Conservation (phyloP, 2,329 filamentous ascomycete species). For the Rhinocladiella mackenziei region DNA sequence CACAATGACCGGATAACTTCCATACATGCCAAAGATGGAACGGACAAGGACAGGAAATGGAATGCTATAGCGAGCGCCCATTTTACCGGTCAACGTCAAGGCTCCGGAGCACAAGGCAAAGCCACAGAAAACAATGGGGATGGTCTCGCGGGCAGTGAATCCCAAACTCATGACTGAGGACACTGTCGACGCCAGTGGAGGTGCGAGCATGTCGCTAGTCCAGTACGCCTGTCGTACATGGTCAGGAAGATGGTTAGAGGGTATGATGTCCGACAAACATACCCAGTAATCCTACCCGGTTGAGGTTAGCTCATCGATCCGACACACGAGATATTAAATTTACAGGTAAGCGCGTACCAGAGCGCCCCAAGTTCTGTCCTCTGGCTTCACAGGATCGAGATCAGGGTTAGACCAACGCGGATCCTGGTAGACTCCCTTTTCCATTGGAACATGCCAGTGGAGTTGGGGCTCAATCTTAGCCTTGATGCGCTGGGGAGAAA, state of each 20-base stretch:
- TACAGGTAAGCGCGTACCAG: slow-evolving; percentile 25
- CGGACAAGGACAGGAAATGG: slow-evolving; percentile 34
- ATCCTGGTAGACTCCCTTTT: slow-evolving; percentile 40
- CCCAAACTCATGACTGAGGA: slow-evolving; percentile 43
- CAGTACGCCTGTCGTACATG: slow-evolving; percentile 47
- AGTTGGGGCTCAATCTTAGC: slow-evolving; percentile 39
- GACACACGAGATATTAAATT: too few species aligned
- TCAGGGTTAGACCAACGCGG: slow-evolving; percentile 48
- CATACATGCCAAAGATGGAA: slow-evolving; percentile 38
- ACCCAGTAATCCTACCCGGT: slow-evolving; percentile 18
- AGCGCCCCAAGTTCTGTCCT: slow-evolving; percentile 45
- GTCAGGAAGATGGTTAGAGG: neutral
- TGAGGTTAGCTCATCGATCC: too few species aligned
- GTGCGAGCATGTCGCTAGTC: slow-evolving; percentile 47
- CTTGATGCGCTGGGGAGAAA: slow-evolving; percentile 35
- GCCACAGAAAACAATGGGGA: slow-evolving; percentile 48
- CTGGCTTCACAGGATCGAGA: slow-evolving; percentile 40
- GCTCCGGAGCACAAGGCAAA: slow-evolving; percentile 47
- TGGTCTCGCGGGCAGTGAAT: slow-evolving; percentile 47
- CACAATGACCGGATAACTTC: slow-evolving; percentile 36
- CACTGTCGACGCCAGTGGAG: slow-evolving; percentile 40
- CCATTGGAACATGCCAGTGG: slow-evolving; percentile 38
- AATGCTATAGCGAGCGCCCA: neutral
- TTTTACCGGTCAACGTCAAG: slow-evolving; percentile 47
- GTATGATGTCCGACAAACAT: neutral